Percentiles rank a stretch among this genome's conserved stretches.
Evolutionary conservation across 805 yeast genomes (phyloP).

Genomic region (Pichia eremophila): DNA sequence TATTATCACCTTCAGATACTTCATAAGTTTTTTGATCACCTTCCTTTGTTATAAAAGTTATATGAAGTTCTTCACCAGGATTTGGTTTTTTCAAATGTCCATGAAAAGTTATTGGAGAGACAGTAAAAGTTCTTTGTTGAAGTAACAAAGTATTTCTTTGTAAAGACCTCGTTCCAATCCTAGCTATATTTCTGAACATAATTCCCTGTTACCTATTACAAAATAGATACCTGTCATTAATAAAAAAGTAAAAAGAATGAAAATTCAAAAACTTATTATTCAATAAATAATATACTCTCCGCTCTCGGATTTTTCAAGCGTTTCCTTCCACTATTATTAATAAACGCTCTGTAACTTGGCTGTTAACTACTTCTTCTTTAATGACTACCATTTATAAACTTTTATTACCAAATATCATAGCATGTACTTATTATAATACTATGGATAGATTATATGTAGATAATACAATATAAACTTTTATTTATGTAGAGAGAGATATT

Average conservation of each 20-base stretch:
- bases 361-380: neutral
- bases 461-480: too few relatives aligned
- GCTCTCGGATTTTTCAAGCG: neutral
- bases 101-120: conserved; percentile 30
- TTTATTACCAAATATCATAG: too few relatives aligned
- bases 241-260: neutral
- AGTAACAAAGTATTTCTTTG: neutral
- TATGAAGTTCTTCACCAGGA: conserved; percentile 82
- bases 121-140: neutral
- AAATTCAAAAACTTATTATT: neutral
- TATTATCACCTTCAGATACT: conserved; percentile 85
- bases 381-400: too few relatives aligned
- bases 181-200: neutral
- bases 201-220: neutral
- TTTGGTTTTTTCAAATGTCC: conserved; percentile 88
- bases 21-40: conserved; percentile 76
- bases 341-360: neutral
- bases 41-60: conserved; percentile 87
- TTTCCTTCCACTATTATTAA: neutral
- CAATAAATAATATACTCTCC: neutral
- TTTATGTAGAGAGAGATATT: too few relatives aligned
- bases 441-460: too few relatives aligned
- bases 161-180: neutral
- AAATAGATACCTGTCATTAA: too few relatives aligned
- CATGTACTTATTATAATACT: too few relatives aligned